Evolutionary conservation across 768 basidiomycete species (phyloP), one percentile per base, ranked within the genome.

Genomic region (Hydnomerulius pinastri): DNA sequence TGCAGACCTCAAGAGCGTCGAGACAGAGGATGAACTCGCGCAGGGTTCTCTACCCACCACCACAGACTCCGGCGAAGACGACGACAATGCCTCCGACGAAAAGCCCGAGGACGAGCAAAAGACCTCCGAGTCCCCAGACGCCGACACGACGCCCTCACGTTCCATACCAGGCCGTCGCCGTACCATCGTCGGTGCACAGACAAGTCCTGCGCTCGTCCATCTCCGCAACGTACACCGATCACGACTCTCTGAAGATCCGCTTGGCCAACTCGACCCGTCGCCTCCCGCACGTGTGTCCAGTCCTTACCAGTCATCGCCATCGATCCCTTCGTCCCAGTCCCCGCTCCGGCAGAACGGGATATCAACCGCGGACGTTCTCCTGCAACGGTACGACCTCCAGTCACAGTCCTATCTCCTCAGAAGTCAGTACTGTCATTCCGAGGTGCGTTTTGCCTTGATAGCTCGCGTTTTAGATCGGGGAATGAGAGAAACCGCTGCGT

Each of bases 361-460:
- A 11, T 77, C 71, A 58, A 66, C 69, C 38, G 76, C 77, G 21
- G 87, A 89, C 58, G 48, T 70, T 11, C 70, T 92, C 17, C 67
- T 95, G 23, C 78, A 81, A 53, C 80, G 73, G 56, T 94, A 93
- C 58, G 87, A 87, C 62, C 50, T 72, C 17, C 70, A 77, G 28
- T 78, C 85, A 7, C 92, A 93, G 64, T 71, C 77, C 11, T 81
- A 87, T 55, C 77, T 96, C 25, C 73, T 97, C 12, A 78, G 91
- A 44, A 85, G 86, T 43, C 90, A 98, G 64, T 96, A 91, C 68
- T 93, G 86, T 70, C 82, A 90, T 30, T 89, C 90, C 8, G 90
- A 87, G 84, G 92, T 87, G 62, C 50, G 81, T 71, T 17, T 36
- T 12, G 20, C 9, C n/a, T 32, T 36, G 21, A 2, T 44, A 17